A percentile compares a stretch with the other conserved stretches of the same genome.
Conservation (phyloP, 176 grass and related monocot species). For the Rhynchospora tenuis region DNA sequence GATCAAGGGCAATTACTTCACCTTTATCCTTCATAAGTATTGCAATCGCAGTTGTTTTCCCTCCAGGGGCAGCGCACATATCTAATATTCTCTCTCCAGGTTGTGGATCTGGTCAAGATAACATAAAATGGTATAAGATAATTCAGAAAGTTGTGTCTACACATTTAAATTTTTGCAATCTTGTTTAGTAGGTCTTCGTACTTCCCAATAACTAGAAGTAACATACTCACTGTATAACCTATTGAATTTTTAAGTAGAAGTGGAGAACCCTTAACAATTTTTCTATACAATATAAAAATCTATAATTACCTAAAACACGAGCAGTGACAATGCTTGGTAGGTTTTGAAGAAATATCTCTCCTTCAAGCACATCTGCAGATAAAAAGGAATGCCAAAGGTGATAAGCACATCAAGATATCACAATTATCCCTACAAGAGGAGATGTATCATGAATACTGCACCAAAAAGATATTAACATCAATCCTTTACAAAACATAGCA, state of each 20-base stretch:
- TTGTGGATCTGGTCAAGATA: slow-evolving; percentile 62
- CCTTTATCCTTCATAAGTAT: slow-evolving; percentile 87
- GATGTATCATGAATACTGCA: not conserved
- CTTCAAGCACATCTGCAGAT: slow-evolving; percentile 81
- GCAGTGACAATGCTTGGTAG: slow-evolving; percentile 87
- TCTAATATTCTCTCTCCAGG: slow-evolving; percentile 88
- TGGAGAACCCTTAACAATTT: not conserved
- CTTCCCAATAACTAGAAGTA: not conserved
- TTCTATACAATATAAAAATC: not conserved
- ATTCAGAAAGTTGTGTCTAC: not conserved
- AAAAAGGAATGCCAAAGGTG: slow-evolving; percentile 13
- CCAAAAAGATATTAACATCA: not conserved
- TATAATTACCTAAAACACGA: slow-evolving; percentile 67
- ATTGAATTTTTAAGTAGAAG: not conserved
- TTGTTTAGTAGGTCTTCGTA: not conserved
- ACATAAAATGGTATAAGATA: not conserved
- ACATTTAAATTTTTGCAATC: not conserved
- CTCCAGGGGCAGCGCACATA: slow-evolving; percentile 96
- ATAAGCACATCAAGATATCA: slow-evolving; percentile 11
- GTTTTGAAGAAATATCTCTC: slow-evolving; percentile 99
- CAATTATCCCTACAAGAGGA: not conserved
- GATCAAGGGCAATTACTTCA: slow-evolving; percentile 83
- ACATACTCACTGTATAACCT: not conserved
- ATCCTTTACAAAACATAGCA: not conserved
- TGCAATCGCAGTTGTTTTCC: slow-evolving; percentile 95